Conservation (phyloP, 208 protist genomes). For the Dictyostelium gargantuum region DNA sequence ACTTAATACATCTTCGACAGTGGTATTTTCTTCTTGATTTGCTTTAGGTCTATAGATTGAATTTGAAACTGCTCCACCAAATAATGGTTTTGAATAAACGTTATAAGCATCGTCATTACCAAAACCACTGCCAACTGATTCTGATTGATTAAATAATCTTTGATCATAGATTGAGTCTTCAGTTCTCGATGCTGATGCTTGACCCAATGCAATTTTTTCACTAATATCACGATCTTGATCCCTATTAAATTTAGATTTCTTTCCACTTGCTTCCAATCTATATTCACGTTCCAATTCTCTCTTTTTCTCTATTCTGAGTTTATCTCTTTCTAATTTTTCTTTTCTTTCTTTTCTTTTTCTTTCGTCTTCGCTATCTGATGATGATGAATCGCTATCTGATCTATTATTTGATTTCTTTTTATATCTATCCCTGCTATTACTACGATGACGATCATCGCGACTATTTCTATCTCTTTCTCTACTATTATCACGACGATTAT, state of each 20-base stretch:
- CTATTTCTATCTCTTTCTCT: not conserved
- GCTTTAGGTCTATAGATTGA: slow-evolving; percentile 80
- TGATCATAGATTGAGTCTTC: slow-evolving; percentile 88
- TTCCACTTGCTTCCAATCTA: slow-evolving; percentile 68
- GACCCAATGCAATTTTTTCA: slow-evolving; percentile 90
- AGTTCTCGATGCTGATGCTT: slow-evolving; percentile 41
- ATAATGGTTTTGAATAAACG: slow-evolving; percentile 89
- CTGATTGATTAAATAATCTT: slow-evolving; percentile 89
- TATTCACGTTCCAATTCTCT: slow-evolving; percentile 85
- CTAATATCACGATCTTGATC: slow-evolving; percentile 88
- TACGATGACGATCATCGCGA: not conserved
- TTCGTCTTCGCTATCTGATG: not conserved
- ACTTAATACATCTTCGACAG: slow-evolving; percentile 42
- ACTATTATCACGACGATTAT: not conserved
- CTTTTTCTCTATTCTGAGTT: slow-evolving; percentile 82
- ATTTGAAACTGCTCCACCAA: slow-evolving; percentile 70
- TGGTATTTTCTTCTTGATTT: slow-evolving; percentile 46
- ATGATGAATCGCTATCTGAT: not conserved
- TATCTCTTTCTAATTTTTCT: slow-evolving; percentile 82
- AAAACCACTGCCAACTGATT: slow-evolving; percentile 83
- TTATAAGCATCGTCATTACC: slow-evolving; percentile 89
- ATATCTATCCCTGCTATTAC: not conserved
- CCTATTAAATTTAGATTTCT: slow-evolving; percentile 61
- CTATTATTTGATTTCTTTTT: not conserved
- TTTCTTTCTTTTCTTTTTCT: slow-evolving; percentile 13